Percentiles rank a stretch among this genome's conserved stretches.
phyloP scores from a whole-genome alignment of 2,329 filamentous ascomycete genomes.

The Exophiala dermatitidis region DNA sequence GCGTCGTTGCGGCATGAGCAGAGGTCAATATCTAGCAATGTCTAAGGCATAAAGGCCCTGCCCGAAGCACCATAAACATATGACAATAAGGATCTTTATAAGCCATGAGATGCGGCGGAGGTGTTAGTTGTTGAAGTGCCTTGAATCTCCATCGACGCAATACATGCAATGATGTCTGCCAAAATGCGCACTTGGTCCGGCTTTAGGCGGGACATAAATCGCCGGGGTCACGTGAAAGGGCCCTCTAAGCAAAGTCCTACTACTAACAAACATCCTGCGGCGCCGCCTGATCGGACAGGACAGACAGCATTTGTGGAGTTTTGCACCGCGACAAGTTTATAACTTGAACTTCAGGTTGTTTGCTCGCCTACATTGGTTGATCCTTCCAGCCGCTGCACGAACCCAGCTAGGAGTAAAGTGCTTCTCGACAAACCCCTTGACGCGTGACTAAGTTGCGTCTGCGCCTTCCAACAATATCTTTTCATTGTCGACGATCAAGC shows the following conservation, averaged over 20 bases:
- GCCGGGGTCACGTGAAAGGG: not conserved
- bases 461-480: no score
- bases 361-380: not conserved
- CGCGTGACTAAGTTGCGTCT: not conserved
- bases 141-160: not conserved
- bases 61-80: not conserved
- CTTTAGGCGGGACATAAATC: not conserved
- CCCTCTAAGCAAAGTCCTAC: not conserved
- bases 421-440: not conserved
- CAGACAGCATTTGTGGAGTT: not conserved
- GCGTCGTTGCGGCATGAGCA: not conserved
- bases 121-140: not conserved
- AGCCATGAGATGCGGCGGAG: not conserved
- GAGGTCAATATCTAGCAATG: not conserved
- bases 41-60: not conserved
- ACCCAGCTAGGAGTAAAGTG: not conserved
- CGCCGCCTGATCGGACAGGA: no score
- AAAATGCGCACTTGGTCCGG: not conserved
- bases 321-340: not conserved
- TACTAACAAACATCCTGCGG: no score
- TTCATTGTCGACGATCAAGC: not conserved
- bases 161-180: not conserved
- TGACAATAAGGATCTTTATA: not conserved
- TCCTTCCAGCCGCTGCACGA: not conserved
- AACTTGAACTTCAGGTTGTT: not conserved